Conservation (phyloP, 768 basidiomycete species). For the Pisolithus marmoratus region DNA sequence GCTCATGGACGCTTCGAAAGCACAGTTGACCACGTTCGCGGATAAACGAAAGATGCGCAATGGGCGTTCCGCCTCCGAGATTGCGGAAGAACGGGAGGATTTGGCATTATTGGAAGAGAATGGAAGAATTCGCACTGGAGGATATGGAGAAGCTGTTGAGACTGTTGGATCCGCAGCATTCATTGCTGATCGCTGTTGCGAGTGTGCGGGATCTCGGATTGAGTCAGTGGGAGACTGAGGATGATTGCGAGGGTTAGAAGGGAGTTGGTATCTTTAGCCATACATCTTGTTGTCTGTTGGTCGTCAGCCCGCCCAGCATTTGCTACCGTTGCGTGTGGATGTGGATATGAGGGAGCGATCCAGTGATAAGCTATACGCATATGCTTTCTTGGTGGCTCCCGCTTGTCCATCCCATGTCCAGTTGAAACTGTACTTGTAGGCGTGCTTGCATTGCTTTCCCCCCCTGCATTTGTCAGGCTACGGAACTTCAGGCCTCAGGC, state of each 20-base stretch:
- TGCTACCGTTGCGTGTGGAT: too few species aligned
- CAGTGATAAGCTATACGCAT: too few species aligned
- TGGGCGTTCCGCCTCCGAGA: conserved; percentile 26
- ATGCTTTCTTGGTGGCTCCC: too few species aligned
- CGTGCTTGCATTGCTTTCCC: too few species aligned
- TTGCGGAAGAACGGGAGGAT: conserved; percentile 60
- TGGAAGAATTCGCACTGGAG: conserved; percentile 77
- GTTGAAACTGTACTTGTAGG: too few species aligned
- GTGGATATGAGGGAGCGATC: too few species aligned
- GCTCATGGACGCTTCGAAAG: conserved; percentile 64
- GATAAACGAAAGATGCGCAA: conserved; percentile 58
- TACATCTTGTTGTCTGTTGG: too few species aligned
- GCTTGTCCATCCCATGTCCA: too few species aligned
- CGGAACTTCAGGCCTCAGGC: too few species aligned
- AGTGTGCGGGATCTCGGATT: conserved; percentile 69
- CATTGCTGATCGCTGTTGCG: conserved; percentile 62
- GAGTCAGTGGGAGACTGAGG: conserved; percentile 43
- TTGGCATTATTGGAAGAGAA: conserved; percentile 69
- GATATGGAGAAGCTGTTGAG: conserved; percentile 67
- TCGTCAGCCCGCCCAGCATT: too few species aligned
- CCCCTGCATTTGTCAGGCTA: too few species aligned
- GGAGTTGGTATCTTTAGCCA: too few species aligned
- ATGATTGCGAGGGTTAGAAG: conserved; percentile 14
- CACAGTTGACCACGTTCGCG: conserved; percentile 62
- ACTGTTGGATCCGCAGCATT: conserved; percentile 52